These are phyloP conservation scores for Bathelium albidoporum DNA, from an alignment of 495 filamentous ascomycete species.

Conservation along the genomic window DNA sequence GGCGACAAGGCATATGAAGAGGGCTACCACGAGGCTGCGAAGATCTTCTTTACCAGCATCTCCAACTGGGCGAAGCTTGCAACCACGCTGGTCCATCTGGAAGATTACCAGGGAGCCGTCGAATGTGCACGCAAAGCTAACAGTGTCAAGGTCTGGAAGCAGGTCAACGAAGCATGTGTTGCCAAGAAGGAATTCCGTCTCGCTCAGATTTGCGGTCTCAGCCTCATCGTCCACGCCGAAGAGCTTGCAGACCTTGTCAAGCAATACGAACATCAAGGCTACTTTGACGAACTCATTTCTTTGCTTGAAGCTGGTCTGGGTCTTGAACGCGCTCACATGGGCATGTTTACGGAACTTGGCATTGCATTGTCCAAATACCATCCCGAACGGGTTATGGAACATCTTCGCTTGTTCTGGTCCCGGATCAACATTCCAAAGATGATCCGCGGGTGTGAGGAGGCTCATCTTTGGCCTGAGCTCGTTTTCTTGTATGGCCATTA, in stretches of 20 bases:
- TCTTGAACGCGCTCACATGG: constrained; percentile 81
- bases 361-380: constrained; percentile 95
- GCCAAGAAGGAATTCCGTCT: constrained; percentile 98
- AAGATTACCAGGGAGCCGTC: constrained; percentile 95
- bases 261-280: constrained; percentile 94
- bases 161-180: constrained; percentile 95
- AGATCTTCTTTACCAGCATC: constrained; percentile 97
- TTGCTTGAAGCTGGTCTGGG: constrained; percentile 93
- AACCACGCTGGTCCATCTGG: constrained; percentile 89
- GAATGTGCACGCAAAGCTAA: constrained; percentile 98
- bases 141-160: constrained; percentile 99
- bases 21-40: constrained; percentile 89
- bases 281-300: constrained; percentile 94
- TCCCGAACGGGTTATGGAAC: constrained; percentile 94
- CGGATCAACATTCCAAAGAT: constrained; percentile 98
- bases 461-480: constrained; percentile 93
- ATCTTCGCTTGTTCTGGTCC: constrained; percentile 97
- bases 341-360: constrained; percentile 95
- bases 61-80: constrained; percentile 99
- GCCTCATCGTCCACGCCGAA: constrained; percentile 96
- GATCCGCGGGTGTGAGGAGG: constrained; percentile 90
- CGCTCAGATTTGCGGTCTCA: constrained; percentile 97
- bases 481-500: constrained; percentile 99
- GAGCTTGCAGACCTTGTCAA: constrained; percentile 87
- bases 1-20: constrained; percentile 97